phyloP scores from a whole-genome alignment of 345 rosid genomes.

The Brassica juncea region DNA sequence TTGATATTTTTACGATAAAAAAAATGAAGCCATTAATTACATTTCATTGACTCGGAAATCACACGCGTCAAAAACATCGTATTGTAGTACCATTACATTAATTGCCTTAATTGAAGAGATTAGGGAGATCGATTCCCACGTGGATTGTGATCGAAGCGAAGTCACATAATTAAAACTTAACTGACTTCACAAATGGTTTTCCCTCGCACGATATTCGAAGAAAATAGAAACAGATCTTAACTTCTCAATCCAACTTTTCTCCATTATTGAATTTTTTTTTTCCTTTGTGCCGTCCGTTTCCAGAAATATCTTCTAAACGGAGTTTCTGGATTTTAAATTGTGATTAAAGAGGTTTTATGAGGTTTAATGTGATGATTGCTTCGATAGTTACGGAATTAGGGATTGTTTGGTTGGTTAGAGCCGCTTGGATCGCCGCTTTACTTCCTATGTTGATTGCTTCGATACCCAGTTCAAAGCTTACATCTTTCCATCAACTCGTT shows the following conservation, averaged over 20 bases:
- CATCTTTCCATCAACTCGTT: slow-evolving; percentile 38
- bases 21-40: too few species aligned
- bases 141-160: not conserved
- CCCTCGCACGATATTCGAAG: not conserved
- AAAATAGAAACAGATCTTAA: not conserved
- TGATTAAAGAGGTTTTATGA: not conserved
- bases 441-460: slow-evolving; percentile 47
- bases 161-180: not conserved
- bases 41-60: too few species aligned
- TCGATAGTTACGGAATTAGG: slow-evolving; percentile 38
- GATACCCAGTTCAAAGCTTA: slow-evolving; percentile 47
- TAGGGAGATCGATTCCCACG: not conserved
- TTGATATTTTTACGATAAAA: too few species aligned
- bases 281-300: not conserved
- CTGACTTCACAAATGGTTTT: not conserved
- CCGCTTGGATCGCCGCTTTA: slow-evolving; percentile 56
- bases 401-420: slow-evolving; percentile 48
- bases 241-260: not conserved
- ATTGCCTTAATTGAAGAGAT: not conserved
- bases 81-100: too few species aligned
- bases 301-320: not conserved
- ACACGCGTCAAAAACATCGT: too few species aligned
- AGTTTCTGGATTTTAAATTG: not conserved
- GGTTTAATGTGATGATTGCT: not conserved
- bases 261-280: not conserved